These are phyloP conservation scores for Chrysoporthe austroafricana DNA, from an alignment of 2,329 filamentous ascomycete genomes.

Conservation along the genomic window DNA sequence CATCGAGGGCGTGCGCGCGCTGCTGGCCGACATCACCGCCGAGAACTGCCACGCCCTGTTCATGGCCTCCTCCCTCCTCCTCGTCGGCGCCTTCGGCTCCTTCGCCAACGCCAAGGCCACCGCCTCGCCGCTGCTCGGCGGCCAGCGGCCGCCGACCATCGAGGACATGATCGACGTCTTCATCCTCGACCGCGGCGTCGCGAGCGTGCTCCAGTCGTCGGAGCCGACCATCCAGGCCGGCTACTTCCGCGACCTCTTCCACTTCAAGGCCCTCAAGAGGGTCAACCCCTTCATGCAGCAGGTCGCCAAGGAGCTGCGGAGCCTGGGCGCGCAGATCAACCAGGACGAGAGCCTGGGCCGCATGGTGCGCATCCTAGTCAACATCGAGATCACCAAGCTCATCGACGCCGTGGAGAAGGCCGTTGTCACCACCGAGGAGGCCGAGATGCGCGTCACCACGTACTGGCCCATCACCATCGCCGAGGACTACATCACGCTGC, in stretches of 20 bases:
- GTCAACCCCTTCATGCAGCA: slow-evolving; percentile 20
- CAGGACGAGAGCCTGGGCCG: slow-evolving; percentile 15
- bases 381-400: slow-evolving; percentile 26
- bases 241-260: slow-evolving; percentile 33
- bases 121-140: slow-evolving; percentile 10
- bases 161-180: slow-evolving; percentile 41
- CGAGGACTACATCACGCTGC: slow-evolving; percentile 32
- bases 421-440: slow-evolving; percentile 25
- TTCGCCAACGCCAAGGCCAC: slow-evolving; percentile 32
- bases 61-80: slow-evolving; percentile 38
- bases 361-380: slow-evolving; percentile 16
- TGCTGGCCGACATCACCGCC: slow-evolving; percentile 33
- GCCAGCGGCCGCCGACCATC: slow-evolving; percentile 29
- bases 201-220: slow-evolving; percentile 35
- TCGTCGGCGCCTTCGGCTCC: slow-evolving; percentile 39
- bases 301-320: slow-evolving; percentile 22
- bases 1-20: slow-evolving; percentile 36
- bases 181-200: slow-evolving; percentile 38
- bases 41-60: slow-evolving; percentile 42
- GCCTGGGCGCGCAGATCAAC: slow-evolving; percentile 11
- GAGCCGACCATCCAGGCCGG: slow-evolving; percentile 31
- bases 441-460: slow-evolving; percentile 32
- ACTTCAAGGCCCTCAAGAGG: slow-evolving; percentile 16
- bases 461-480: slow-evolving; percentile 34
- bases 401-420: slow-evolving; percentile 27